Evolutionary conservation across 2,329 filamentous ascomycete species (phyloP), one percentile per base, ranked within the genome.

Genomic region (Dryadomyces quercus-mongolicae): DNA sequence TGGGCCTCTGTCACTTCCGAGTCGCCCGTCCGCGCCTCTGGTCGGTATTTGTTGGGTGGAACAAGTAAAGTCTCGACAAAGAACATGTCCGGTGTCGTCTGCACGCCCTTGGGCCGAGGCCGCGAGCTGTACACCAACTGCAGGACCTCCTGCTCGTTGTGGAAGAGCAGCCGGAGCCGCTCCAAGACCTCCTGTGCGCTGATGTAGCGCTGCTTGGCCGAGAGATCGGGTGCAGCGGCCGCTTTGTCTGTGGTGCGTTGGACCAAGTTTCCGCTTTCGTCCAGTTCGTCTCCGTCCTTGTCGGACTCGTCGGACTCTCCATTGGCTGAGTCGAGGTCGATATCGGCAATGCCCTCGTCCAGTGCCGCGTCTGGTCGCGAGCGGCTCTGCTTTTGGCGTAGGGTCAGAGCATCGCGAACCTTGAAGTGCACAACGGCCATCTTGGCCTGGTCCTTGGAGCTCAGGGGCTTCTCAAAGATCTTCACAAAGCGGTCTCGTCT

Each of bases 401-500:
- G 72, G 13, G 86, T 68, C 62, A 94, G 74, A 3, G 87, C 84
- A 64, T 93, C 88, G 52, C 78, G 76, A 40, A 81, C 74, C 61
- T 82, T 84, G 65, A 90, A 80, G 51, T 74, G 76, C 49, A 73
- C 74, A 57, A 86, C 81, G 3, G 82, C 77, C 86, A 95, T 95
- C 58, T 85, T 82, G 45, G 82, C 78, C 65, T 83, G 82, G 40
- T 93, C 83, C 67, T 94, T 95, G 49, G 77, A 70, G 49, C 77
- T 80, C 55, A 96, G 71, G 2, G 86, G 75, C 65, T 87, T 93
- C 65, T 92, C 85, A 68, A 97, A 98, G 53, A 98, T 90, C 69
- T 97, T 98, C 65, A 91, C 86, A 63, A 83, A 93, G 46, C 86
- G 80, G 63, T 98, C 92, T 67, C 95, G 96, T 62, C 92, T 84